Conservation (phyloP, 2,329 filamentous ascomycete species). For the Didymosphaeria variabile region DNA sequence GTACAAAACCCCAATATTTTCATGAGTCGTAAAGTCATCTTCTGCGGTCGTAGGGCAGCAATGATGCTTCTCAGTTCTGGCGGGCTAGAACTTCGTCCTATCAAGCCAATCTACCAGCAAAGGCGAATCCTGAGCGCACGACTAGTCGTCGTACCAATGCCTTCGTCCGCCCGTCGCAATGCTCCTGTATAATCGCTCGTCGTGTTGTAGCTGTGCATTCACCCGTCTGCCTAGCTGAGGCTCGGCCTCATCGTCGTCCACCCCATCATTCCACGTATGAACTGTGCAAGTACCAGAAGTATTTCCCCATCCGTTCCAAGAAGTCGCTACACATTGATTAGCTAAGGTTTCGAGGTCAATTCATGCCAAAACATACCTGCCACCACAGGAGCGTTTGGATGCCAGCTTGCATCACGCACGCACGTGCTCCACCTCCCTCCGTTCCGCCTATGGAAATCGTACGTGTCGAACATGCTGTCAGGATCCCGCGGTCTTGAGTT, state of each 20-base stretch:
- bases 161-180: conserved; percentile 30
- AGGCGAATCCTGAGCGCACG: neutral
- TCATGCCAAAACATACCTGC: conserved; percentile 61
- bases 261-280: conserved; percentile 78
- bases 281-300: conserved; percentile 78
- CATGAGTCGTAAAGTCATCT: too few species aligned
- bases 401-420: conserved; percentile 90
- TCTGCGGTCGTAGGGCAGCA: neutral
- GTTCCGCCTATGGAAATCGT: conserved; percentile 65
- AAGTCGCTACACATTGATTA: conserved; percentile 67
- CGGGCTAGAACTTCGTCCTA: neutral
- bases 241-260: conserved; percentile 67
- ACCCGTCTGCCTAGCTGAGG: conserved; percentile 46
- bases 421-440: conserved; percentile 74
- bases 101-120: neutral
- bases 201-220: conserved; percentile 48
- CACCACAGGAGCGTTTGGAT: conserved; percentile 82
- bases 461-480: conserved; percentile 64
- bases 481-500: conserved; percentile 66
- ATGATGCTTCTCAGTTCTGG: neutral
- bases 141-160: conserved; percentile 40
- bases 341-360: conserved; percentile 5
- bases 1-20: too few species aligned
- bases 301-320: conserved; percentile 81
- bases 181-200: conserved; percentile 45